Evolutionary conservation across 2,329 filamentous ascomycete species (phyloP), one percentile per base, ranked within the genome.

Genomic region (Sporothrix humicola): DNA sequence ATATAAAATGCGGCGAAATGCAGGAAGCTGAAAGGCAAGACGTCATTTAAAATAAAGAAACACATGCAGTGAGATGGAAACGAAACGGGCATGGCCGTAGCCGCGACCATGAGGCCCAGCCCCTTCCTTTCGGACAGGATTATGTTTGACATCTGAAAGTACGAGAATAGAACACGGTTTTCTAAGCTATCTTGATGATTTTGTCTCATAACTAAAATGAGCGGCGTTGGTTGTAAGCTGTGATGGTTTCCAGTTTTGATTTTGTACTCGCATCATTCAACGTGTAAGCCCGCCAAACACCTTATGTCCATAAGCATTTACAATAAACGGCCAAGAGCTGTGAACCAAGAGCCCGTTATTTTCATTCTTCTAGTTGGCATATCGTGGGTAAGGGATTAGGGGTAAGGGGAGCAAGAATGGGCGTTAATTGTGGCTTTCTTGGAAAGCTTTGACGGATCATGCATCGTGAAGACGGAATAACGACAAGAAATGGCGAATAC

Each of bases 1-100:
- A 37, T 59, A 59, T 37, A 59, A 37, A 59, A 59, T 59, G 56
- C 56, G 56, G 56, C 56, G 56, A 59, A 23, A 59, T 17, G 56
- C 26, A 59, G 56, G 56, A 17, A 9, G 26, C 12, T 23, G 1
- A 59, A 37, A 59, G 56, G 56, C 23, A 59, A 23, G 31, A 26
- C 56, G 56, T 59, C 17, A 26, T 59, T 31, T 23, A 6, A 26
- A 58, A 31, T 23, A 26, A 23, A 56, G 10, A 58, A 15, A 37
- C 31, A 37, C 10, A 31, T 58, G 54, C 2, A 58, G 23, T 58
- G 23, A 58, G 54, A 31, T 23, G 10, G 54, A 7, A 23, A 58
- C 13, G 54, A 13, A 26, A 26, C 54, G 54, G 54, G 8, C 54
- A 58, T 58, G 54, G 54, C 23, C 54, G 54, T 13, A 15, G 23